Evolutionary conservation across 495 filamentous ascomycete genomes (phyloP), one percentile per base, ranked within the genome.

Genomic region (Podospora comata): DNA sequence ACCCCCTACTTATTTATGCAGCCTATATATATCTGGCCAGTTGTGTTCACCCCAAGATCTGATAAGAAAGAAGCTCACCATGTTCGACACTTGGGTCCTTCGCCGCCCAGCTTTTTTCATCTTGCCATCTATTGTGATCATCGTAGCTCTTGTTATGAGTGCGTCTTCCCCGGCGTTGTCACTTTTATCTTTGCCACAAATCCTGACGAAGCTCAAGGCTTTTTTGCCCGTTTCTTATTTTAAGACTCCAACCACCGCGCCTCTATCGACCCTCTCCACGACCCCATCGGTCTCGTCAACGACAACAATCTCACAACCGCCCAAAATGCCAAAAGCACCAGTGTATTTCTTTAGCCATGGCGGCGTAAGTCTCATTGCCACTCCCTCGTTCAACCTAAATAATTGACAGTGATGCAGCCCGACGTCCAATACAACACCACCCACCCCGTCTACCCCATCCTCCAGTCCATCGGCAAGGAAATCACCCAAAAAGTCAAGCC

Each of bases 341-440:
- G 83, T 93, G 57, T 95, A 94, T 72, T 94, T 94, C 72, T 77
- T 95, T 53, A 88, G 88, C 70, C 90, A 93, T 84, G 91, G 90
- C 59, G 90, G 89, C 61, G 89, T 91, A 79, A 78, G 89, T 84
- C 7, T 27, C 28, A 28, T 23, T 23, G 23, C 23, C 23, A 23
- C 23, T 23, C 23, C 23, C 23, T 23, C 23, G 23, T 23, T 23
- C 23, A 23, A 23, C 23, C 23, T 23, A 23, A 2, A 23, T 23
- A 23, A 2, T 23, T 23, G 23, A 23, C 23, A 23, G 23, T 23
- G 23, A 23, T 23, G 53, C 68, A 92, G 89, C 88, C 92, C 16
- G 90, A 86, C 71, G 82, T 93, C 64, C 92, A 94, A 83, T 92
- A 91, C 71, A 81, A 90, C 7, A 85, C 80, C 0, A 78, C 86